Evolutionary conservation across 352 stramenopile genomes (phyloP), one percentile per base, ranked within the genome.

Genomic region (Phytophthora hybrid): DNA sequence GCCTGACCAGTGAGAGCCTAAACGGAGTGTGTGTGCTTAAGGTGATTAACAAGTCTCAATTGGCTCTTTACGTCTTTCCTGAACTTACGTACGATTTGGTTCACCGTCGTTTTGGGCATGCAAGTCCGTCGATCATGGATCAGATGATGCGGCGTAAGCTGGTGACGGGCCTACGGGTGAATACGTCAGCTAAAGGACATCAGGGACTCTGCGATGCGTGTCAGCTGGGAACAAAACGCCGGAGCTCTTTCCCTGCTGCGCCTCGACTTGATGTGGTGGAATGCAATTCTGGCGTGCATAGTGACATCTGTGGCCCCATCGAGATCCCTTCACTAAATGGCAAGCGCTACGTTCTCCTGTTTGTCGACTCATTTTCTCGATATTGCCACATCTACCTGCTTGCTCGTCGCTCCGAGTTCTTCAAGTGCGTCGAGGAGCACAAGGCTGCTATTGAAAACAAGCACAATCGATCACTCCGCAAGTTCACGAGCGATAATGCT

Each of bases 321-420:
- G 46, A 52, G n/a, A 26, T 52, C 46, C 46, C 46, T 7, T 26
- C 46, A 11, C n/a, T 52, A 6, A 52, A 18, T 26, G n/a, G n/a
- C 5, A 52, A 68, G 39, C 52, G 62, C 2, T 61, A 61, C 19
- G 37, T 61, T 39, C 16, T 69, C 4, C 19, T 69, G 13, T 56
- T 69, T 60, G 62, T 46, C 3, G 62, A 69, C 4, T 52, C 23
- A 6, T 59, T 29, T 49, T 59, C 34, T 16, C n/a, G 60, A 16
- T 67, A 41, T 10, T 52, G 47, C 26, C 31, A 53, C 19, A 34
- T 52, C 1, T 67, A 59, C 18, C 49, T 67, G 14, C 32, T 67
- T 1, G n/a, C 10, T 1, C 31, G 19, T 16, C 29, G 21, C 11
- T 41, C 18, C 1, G 49, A 67, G 14, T 52, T 26, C 21, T 52